phyloP scores from a whole-genome alignment of 192 early-diverging fungal species.

The Spinellus fusiger region DNA sequence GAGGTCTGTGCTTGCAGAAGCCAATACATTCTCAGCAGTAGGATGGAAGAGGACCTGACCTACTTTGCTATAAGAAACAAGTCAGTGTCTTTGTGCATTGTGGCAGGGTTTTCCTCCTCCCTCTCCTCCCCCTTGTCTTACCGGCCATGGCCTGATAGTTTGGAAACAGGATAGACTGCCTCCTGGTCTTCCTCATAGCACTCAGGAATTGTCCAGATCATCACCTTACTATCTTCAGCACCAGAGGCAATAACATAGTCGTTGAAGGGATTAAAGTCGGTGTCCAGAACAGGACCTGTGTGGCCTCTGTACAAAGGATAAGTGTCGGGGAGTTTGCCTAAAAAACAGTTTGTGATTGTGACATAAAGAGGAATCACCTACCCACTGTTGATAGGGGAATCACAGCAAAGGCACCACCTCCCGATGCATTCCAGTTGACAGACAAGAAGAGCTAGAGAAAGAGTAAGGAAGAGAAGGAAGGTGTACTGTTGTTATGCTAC shows the following conservation, averaged over 20 bases:
- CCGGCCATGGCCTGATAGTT: conserved; percentile 77
- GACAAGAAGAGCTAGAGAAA: conserved; percentile 55
- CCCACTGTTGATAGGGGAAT: conserved; percentile 68
- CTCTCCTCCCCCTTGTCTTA: conserved; percentile 31
- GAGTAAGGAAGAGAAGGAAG: background rate
- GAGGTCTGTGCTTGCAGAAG: conserved; percentile 82
- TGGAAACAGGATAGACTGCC: conserved; percentile 71
- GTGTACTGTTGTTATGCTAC: conserved; percentile 4
- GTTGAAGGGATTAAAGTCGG: conserved; percentile 97
- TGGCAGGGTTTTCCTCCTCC: background rate
- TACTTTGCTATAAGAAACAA: conserved; percentile 62
- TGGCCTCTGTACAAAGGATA: conserved; percentile 92
- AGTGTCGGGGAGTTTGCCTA: conserved; percentile 86
- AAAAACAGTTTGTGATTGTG: background rate
- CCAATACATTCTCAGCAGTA: conserved; percentile 87
- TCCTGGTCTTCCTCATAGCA: conserved; percentile 65
- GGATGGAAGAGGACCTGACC: conserved; percentile 99
- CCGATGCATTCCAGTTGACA: conserved; percentile 76
- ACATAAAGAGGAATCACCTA: conserved; percentile 14
- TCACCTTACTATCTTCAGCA: conserved; percentile 81
- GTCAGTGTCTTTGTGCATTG: background rate
- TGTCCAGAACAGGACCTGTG: conserved; percentile 92
- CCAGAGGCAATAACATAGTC: conserved; percentile 90
- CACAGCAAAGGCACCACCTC: conserved; percentile 97
- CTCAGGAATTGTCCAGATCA: conserved; percentile 94